Conservation (phyloP, 2,329 filamentous ascomycete species). For the Alternaria burnsii region DNA sequence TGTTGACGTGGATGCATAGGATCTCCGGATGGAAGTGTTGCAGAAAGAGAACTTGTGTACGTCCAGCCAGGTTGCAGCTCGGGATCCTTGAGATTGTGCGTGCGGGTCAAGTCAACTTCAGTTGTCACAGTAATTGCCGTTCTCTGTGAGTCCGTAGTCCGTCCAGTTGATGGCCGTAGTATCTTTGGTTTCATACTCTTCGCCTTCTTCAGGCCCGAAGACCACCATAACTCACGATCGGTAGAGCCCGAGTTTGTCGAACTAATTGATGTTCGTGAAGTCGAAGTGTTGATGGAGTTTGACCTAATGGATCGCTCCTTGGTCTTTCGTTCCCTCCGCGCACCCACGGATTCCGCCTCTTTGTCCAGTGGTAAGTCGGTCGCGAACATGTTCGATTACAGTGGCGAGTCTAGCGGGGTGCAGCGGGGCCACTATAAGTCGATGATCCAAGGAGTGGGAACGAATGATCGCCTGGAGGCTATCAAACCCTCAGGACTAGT, state of each 20-base stretch:
- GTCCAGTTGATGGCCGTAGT: conserved; percentile 30
- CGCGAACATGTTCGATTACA: conserved; percentile 46
- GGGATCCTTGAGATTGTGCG: conserved; percentile 35
- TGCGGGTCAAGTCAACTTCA: conserved; percentile 15
- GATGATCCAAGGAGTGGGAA: conserved; percentile 22
- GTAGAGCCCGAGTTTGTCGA: conserved; percentile 36
- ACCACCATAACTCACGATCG: conserved; percentile 46
- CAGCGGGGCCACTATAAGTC: conserved; percentile 25
- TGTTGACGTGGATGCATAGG: conserved; percentile 40
- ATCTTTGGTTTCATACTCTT: conserved; percentile 36
- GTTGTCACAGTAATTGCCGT: conserved; percentile 3
- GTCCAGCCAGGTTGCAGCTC: conserved; percentile 42
- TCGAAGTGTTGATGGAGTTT: conserved; percentile 39
- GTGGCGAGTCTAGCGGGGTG: conserved; percentile 17
- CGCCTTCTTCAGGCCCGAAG: conserved; percentile 44
- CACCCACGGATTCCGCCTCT: conserved; percentile 49
- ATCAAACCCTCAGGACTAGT: conserved; percentile 9
- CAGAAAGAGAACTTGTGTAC: conserved; percentile 39
- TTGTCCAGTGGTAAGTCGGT: conserved; percentile 51
- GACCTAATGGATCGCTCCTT: conserved; percentile 35
- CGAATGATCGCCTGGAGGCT: conserved; percentile 11
- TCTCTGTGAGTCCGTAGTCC: conserved; percentile 25
- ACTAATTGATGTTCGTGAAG: conserved; percentile 36
- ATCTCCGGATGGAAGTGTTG: conserved; percentile 45
- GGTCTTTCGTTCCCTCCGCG: conserved; percentile 47